A percentile compares a stretch with the other conserved stretches of the same genome.
phyloP scores from a whole-genome alignment of 495 filamentous ascomycete species.

The Ramalina peruviana region DNA sequence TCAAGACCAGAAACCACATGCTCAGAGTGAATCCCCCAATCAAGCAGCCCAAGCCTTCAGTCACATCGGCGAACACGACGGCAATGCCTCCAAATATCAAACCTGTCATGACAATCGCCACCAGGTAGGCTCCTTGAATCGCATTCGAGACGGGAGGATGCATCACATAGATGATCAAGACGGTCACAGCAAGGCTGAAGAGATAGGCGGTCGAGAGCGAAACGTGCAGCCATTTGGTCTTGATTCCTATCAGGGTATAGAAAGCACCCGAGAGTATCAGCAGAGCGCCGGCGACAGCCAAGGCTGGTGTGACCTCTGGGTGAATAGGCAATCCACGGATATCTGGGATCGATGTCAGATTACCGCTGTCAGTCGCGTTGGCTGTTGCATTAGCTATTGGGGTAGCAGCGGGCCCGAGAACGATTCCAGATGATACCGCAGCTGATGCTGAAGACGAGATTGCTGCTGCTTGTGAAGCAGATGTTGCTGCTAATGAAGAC shows the following conservation, averaged over 20 bases:
- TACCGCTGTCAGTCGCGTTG: neutral
- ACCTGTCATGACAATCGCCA: conserved; percentile 64
- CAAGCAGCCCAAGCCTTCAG: conserved; percentile 74
- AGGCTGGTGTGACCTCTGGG: conserved; percentile 64
- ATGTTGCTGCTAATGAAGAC: neutral
- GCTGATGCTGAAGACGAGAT: conserved; percentile 1
- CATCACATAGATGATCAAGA: conserved; percentile 86
- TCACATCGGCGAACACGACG: conserved; percentile 70
- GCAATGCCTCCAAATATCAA: conserved; percentile 61
- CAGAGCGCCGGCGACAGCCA: conserved; percentile 65
- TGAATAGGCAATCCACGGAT: conserved; percentile 49
- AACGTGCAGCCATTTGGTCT: conserved; percentile 69
- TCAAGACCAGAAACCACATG: conserved; percentile 82
- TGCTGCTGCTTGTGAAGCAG: neutral
- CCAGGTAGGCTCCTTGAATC: conserved; percentile 79
- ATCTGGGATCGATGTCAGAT: neutral
- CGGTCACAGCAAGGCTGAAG: conserved; percentile 56
- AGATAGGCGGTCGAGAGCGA: conserved; percentile 70
- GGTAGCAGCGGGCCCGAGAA: conserved; percentile 1
- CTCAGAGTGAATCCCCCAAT: conserved; percentile 77
- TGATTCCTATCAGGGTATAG: conserved; percentile 69
- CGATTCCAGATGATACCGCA: neutral
- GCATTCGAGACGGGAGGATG: conserved; percentile 59
- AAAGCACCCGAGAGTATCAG: conserved; percentile 54
- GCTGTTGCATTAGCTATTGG: conserved; percentile 9